These are phyloP conservation scores for Eucalyptus regnans DNA, from an alignment of 345 rosid species.

Conservation along the genomic window DNA sequence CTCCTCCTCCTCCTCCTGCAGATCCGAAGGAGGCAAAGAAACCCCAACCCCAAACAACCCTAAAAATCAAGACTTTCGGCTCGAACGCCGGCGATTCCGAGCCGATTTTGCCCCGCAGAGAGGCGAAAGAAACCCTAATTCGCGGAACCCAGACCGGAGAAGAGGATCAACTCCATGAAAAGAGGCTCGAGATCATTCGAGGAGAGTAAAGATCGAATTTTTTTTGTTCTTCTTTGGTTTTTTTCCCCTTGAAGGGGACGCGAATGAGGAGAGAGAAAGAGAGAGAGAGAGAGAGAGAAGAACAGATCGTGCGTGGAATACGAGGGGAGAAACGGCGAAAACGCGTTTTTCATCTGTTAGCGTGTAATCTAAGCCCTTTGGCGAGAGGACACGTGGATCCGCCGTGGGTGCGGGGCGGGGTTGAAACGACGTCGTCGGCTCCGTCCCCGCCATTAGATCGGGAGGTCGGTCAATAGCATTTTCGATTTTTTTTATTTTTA, in stretches of 20 bases:
- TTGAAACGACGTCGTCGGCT: background rate
- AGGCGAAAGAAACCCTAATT: background rate
- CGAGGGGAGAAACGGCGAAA: conserved; percentile 4
- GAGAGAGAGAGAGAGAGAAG: background rate
- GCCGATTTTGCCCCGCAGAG: background rate
- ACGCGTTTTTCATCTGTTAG: conserved; percentile 12
- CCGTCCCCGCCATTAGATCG: background rate
- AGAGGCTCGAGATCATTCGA: background rate
- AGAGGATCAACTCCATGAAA: background rate
- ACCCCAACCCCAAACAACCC: background rate
- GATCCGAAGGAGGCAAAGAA: background rate
- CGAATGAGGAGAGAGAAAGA: background rate
- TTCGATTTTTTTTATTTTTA: background rate
- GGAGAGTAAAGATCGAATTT: background rate
- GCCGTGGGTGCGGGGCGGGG: background rate
- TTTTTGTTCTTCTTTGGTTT: background rate
- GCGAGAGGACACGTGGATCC: background rate
- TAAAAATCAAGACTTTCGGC: background rate
- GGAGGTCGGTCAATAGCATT: background rate
- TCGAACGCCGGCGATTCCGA: background rate
- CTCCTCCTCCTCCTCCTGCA: background rate
- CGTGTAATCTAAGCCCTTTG: conserved; percentile 3
- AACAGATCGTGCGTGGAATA: background rate
- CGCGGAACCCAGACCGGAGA: background rate
- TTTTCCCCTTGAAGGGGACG: background rate